Base-by-base conservation (phyloP, 495 filamentous ascomycete species). In the Penicillium verhagenii region DNA sequence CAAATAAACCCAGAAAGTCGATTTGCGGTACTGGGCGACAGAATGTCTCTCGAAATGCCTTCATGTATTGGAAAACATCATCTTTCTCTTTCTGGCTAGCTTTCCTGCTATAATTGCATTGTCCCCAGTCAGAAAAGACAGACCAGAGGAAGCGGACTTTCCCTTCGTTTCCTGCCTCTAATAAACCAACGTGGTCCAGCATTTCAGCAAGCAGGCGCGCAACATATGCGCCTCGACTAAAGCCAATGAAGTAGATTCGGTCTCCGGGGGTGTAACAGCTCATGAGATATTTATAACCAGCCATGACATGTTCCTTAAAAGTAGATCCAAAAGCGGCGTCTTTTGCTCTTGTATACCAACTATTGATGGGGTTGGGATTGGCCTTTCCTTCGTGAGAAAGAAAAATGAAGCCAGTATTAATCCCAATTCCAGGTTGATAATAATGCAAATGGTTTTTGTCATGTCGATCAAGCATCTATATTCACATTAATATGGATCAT, bases 241-340 rank as follows among this genome's bases (percentile, higher is more conserved):
- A 95, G 14, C 90, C 90, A 49, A 93, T 92, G 56, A 93, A 80
- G 53, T 75, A 83, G 29, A 92, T 89, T 54, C 89, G 80, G 53
- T 91, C 86, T 1, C 87, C 89, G 0, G 80, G 75, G 10, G 74
- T 69, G 66, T 93, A 93, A 66, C 88, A 89, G n/a, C 87, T 82
- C 90, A 95, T 95, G n/a, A 93, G 72, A 63, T 92, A 93, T 51
- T 84, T 84, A 66, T 95, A 95, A 4, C 87, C 89, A 3, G 82
- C 89, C 40, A 92, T 78, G n/a, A 90, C 86, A 70, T 94, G 90
- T 3, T 86, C 78, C 51, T 82, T 84, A 54, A 93, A 92, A 0
- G 86, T 88, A 0, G 82, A 81, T 6, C 89, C 90, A 24, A 93
- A 63, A 1, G 88, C 89, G 1, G 83, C 83, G 59, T 92, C 88